Evolutionary conservation across 2,329 filamentous ascomycete species (phyloP), one percentile per base, ranked within the genome.

Genomic region (Monosporascus sp.): DNA sequence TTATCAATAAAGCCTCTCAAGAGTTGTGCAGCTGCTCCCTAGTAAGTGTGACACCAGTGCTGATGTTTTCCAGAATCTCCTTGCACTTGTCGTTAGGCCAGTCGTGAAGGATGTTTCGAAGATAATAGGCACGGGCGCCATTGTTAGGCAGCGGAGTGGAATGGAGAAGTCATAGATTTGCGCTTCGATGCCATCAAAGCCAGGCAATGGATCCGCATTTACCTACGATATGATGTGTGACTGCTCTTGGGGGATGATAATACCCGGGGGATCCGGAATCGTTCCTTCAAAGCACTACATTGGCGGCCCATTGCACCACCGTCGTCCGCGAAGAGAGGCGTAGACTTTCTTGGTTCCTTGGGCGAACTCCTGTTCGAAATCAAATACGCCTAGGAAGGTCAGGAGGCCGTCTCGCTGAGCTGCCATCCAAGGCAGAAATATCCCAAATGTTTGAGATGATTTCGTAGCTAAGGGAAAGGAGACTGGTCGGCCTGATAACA

Each of bases 271-370:
- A 0, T 40, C 37, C 2, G 63, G 61, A 43, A 55, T n/a, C 24
- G 50, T 34, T 52, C 46, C 20, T 45, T 54, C 4, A 64, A 31
- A 3, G 59, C 56, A 36, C 59, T 27, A 17, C 56, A 60, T 41
- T 65, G 58, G 14, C 61, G 60, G 6, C 62, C 61, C 41, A 59
- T 47, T 1, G 57, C 58, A 9, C 63, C 63, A 2, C 59, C 61
- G 3, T 64, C 48, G n/a, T 65, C 63, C 8, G 64, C 59, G 17
- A 64, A 62, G 7, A 64, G 46, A 9, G 54, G 47, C 0, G 59
- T 61, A 2, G 50, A 52, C 2, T 45, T 52, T 2, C 46, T 49
- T 0, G 55, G 50, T 4, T 46, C 54, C 9, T 47, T n/a, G 46
- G 1, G 51, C 56, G 37, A 61, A 51, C 24, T 63, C 59, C 31